phyloP scores from a whole-genome alignment of 805 yeast species.

The Lipomyces orientalis region DNA sequence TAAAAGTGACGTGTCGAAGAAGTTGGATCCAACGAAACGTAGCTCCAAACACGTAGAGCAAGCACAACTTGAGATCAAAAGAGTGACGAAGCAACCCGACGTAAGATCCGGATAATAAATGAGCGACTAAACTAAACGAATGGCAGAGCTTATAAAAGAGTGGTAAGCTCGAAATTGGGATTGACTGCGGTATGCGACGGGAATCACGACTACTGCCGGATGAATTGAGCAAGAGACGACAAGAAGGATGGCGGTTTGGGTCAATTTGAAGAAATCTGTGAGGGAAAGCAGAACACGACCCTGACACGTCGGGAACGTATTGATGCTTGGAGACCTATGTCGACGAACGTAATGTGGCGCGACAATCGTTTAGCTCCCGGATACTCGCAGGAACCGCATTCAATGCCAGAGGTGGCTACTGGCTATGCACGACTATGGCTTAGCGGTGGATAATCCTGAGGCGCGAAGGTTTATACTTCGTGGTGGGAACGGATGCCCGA shows the following conservation, averaged over 20 bases:
- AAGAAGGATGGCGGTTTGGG: neutral
- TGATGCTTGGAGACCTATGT: neutral
- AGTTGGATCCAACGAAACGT: neutral
- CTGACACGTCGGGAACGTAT: neutral
- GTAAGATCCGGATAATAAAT: neutral
- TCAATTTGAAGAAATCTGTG: neutral
- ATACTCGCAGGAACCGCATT: neutral
- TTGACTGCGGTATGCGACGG: neutral
- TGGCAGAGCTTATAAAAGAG: conserved; percentile 4
- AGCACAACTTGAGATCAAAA: neutral
- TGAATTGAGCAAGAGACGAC: neutral
- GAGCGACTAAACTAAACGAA: conserved; percentile 3
- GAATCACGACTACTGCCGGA: neutral
- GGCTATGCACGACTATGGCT: neutral
- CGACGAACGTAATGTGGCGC: neutral
- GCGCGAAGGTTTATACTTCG: neutral
- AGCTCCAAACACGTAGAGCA: neutral
- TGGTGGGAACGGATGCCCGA: neutral
- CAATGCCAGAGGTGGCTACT: neutral
- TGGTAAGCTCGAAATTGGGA: conserved; percentile 1
- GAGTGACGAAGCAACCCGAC: neutral
- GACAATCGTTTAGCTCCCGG: neutral
- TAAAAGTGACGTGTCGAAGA: neutral
- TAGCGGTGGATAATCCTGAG: no score
- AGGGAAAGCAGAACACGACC: neutral